Percentiles rank a stretch among this genome's conserved stretches.
Conservation (phyloP, 306 rosid species). For the Fragaria nilgerrensis region DNA sequence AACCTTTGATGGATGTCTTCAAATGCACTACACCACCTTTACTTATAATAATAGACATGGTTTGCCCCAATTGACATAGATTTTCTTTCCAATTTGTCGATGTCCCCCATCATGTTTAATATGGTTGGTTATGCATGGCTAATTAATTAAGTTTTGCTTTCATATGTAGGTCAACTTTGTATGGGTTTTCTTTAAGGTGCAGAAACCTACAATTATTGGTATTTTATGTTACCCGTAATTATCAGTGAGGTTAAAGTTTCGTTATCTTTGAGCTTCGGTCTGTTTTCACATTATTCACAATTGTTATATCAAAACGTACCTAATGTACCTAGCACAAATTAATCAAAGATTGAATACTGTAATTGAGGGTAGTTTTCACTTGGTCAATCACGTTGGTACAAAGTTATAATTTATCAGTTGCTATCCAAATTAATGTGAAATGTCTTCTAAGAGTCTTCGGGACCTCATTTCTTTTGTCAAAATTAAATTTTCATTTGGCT, state of each 20-base stretch:
- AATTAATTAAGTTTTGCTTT: background rate
- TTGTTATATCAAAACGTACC: background rate
- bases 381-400: background rate
- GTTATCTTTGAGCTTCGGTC: background rate
- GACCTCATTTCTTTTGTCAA: background rate
- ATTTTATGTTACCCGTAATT: background rate
- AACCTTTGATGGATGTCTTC: background rate
- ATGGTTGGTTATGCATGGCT: background rate
- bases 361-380: background rate
- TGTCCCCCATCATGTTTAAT: background rate
- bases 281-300: background rate
- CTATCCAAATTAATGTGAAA: background rate
- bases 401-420: background rate
- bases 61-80: background rate
- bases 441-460: background rate
- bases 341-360: background rate
- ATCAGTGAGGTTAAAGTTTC: background rate
- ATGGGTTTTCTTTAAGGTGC: background rate
- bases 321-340: background rate
- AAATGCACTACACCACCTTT: background rate
- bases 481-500: background rate
- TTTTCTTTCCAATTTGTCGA: background rate
- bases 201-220: background rate
- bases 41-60: background rate
- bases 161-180: slow-evolving; percentile 1